Conservation (phyloP, 306 rosid species). For the Cucumis cinereus region DNA sequence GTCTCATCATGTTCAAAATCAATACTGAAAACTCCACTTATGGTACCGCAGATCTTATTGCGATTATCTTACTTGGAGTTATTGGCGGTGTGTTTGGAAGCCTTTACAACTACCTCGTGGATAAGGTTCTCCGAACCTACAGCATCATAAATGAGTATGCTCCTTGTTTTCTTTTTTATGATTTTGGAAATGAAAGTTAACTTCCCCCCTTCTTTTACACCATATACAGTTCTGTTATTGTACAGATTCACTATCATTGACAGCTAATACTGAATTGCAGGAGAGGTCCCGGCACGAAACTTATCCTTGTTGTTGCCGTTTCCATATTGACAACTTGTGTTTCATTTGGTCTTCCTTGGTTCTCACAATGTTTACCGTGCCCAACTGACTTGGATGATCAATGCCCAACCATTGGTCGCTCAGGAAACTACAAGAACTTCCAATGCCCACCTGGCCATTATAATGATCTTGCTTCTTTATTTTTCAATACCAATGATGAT, state of each 20-base stretch:
- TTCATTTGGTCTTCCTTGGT: slow-evolving; percentile 63
- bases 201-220: not conserved
- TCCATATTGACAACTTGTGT: slow-evolving; percentile 57
- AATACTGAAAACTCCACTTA: slow-evolving; percentile 34
- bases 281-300: slow-evolving; percentile 49
- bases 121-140: slow-evolving; percentile 67
- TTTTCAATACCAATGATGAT: slow-evolving; percentile 67
- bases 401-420: slow-evolving; percentile 50
- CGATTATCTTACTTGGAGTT: slow-evolving; percentile 46
- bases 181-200: not conserved
- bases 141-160: slow-evolving; percentile 77
- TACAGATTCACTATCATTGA: slow-evolving; percentile 17
- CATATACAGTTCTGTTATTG: not conserved
- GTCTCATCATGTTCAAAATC: slow-evolving; percentile 58
- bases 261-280: slow-evolving; percentile 33
- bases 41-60: slow-evolving; percentile 37
- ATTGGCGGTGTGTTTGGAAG: slow-evolving; percentile 68
- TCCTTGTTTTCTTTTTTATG: not conserved
- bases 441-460: slow-evolving; percentile 59
- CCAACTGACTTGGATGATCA: slow-evolving; percentile 35
- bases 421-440: slow-evolving; percentile 58
- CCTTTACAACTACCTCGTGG: slow-evolving; percentile 59
- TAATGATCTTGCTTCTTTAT: slow-evolving; percentile 86
- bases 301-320: slow-evolving; percentile 41
- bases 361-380: slow-evolving; percentile 53